These are phyloP conservation scores for Glycine tomentella DNA, from an alignment of 306 rosid species.

Conservation along the genomic window DNA sequence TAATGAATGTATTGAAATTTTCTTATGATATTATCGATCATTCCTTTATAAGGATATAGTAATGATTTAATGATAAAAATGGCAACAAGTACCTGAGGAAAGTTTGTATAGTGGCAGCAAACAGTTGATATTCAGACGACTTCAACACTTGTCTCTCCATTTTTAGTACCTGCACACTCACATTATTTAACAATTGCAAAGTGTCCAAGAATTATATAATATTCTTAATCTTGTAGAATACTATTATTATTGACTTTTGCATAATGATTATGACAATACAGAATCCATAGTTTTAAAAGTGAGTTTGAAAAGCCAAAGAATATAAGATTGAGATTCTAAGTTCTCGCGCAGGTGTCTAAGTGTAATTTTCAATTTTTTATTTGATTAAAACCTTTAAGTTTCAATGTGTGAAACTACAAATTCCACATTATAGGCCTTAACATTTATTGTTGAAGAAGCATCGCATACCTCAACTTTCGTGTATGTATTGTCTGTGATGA, in stretches of 20 bases:
- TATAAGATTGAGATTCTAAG: conserved; percentile 9
- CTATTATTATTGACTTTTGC: not conserved
- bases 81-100: conserved; percentile 74
- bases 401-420: not conserved
- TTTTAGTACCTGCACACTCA: conserved; percentile 65
- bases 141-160: conserved; percentile 84
- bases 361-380: conserved; percentile 1
- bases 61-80: conserved; percentile 11
- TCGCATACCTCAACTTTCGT: conserved; percentile 72
- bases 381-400: conserved; percentile 3
- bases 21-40: not conserved
- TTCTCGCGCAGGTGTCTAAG: not conserved
- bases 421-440: not conserved
- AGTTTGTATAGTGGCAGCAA: conserved; percentile 84
- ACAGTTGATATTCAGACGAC: conserved; percentile 69
- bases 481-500: conserved; percentile 91
- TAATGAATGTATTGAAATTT: not conserved
- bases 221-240: not conserved
- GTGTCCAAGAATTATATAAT: not conserved
- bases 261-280: not conserved
- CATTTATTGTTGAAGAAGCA: conserved; percentile 34
- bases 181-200: conserved; percentile 29
- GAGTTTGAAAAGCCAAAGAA: conserved; percentile 13
- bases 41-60: not conserved
- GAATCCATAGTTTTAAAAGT: conserved; percentile 13